Base-by-base conservation (phyloP, 2,329 filamentous ascomycete genomes). In the Fusarium longipes region DNA sequence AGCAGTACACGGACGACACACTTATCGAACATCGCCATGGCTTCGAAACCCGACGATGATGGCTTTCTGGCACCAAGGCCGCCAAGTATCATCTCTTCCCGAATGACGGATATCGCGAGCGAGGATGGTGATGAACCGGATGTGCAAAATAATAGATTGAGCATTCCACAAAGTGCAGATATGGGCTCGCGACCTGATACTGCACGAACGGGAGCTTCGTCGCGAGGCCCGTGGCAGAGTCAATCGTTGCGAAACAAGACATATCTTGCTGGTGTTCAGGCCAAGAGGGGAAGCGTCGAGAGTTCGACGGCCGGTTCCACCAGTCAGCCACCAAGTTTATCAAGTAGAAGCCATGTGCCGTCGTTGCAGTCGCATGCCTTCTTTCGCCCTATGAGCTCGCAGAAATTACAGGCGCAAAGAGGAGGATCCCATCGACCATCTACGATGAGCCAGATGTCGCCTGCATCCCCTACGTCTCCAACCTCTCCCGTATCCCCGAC, bases 301-400 rank as follows among this genome's bases (percentile, higher is more conserved):
- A 79, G 78, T 55, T 77, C 82, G 29, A 82, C 77, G 18, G 84
- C 77, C 76, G 88, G 79, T 69, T 85, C 85, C 68, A 90, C 83
- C 52, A 84, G 83, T 17, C 74, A 73, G 50, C 63, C 76, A 22
- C 72, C 74, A 4, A 95, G 90, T 68, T 85, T 92, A 39, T 84
- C 91, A 43, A 93, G 90, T 76, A 87, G 90, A 74, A 96, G 92
- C 39, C 96, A 99, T 82, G 93, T 97, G 20, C 94, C 96, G 2
- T 93, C 91, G 3, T 82, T 99, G 52, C 91, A 93, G 4, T 93
- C 93, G 17, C 91, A 95, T 74, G 95, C 93, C 53, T 98, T 99
- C 81, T 97, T 97, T 76, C 91, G 91, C 22, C 96, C 96, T 36
- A 97, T 99, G 93, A 98, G 94, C 80, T 97, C 95, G 24, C 93